These are phyloP conservation scores for Grammothele lineata DNA, from an alignment of 768 basidiomycete species.

Conservation along the genomic window DNA sequence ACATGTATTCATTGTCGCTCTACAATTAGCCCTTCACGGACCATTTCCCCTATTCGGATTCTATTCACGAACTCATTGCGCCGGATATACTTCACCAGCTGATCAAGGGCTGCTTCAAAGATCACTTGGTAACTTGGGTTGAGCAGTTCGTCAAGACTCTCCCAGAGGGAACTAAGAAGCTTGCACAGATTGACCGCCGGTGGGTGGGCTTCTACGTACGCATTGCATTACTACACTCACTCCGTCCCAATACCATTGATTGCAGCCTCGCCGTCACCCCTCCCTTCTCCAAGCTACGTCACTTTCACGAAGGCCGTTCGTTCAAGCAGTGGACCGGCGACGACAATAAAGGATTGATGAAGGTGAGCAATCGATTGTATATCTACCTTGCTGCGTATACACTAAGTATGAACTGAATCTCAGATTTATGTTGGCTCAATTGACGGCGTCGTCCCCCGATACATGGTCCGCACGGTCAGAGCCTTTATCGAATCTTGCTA, in stretches of 20 bases:
- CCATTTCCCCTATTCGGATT: constrained; percentile 19
- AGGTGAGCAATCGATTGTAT: too few species aligned
- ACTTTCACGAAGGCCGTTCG: constrained; percentile 19
- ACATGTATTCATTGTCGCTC: neutral
- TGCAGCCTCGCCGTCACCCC: constrained; percentile 16
- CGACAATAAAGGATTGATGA: constrained; percentile 26
- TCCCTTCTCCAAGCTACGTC: constrained; percentile 15
- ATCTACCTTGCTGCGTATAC: neutral
- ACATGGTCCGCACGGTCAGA: neutral
- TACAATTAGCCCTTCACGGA: constrained; percentile 20
- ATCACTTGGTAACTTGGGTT: constrained; percentile 18
- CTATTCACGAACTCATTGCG: constrained; percentile 17
- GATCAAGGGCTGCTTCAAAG: constrained; percentile 22
- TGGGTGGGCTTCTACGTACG: neutral
- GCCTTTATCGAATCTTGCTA: neutral
- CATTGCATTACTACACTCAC: too few species aligned
- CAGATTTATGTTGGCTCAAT: constrained; percentile 14
- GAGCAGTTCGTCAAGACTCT: constrained; percentile 3
- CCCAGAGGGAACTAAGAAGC: constrained; percentile 1
- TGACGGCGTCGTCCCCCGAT: neutral
- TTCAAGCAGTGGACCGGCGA: constrained; percentile 28
- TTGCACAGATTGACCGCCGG: constrained; percentile 15
- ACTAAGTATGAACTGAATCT: neutral
- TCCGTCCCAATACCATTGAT: too few species aligned
- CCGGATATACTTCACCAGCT: constrained; percentile 18